Conservation (phyloP, 2,329 filamentous ascomycete species). For the Colletotrichum eremochloae region DNA sequence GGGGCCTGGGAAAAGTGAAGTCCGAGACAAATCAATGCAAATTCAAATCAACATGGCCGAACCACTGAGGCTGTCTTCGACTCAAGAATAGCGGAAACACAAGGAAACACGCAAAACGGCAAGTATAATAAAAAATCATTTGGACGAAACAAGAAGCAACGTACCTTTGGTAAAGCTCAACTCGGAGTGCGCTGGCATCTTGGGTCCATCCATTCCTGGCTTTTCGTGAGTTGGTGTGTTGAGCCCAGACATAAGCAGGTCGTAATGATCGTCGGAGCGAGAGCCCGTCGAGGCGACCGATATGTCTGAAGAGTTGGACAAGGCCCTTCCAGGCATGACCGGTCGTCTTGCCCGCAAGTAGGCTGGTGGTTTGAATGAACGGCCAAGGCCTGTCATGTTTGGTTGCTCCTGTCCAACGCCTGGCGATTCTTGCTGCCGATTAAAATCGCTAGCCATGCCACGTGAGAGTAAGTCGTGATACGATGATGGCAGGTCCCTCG, state of each 20-base stretch:
- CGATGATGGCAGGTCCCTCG: background rate
- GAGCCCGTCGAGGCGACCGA: slow-evolving; percentile 53
- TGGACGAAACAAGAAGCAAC: slow-evolving; percentile 5
- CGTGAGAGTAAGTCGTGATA: background rate
- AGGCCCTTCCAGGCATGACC: slow-evolving; percentile 57
- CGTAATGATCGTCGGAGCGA: slow-evolving; percentile 47
- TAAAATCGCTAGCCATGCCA: slow-evolving; percentile 11
- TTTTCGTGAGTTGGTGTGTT: slow-evolving; percentile 42
- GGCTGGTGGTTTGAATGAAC: slow-evolving; percentile 63
- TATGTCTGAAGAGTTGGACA: slow-evolving; percentile 63
- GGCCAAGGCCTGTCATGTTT: slow-evolving; percentile 62
- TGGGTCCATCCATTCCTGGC: slow-evolving; percentile 19
- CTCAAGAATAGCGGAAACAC: background rate
- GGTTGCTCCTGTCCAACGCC: slow-evolving; percentile 20
- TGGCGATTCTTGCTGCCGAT: background rate
- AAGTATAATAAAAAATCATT: background rate
- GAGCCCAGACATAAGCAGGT: slow-evolving; percentile 53
- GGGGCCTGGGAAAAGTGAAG: background rate
- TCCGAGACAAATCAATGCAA: background rate
- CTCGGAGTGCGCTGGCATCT: slow-evolving; percentile 12
- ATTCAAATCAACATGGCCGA: background rate
- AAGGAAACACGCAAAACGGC: background rate
- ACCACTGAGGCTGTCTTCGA: background rate
- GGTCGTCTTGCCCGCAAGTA: slow-evolving; percentile 61
- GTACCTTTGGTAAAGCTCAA: slow-evolving; percentile 28